Percentiles rank a stretch among this genome's conserved stretches.
Evolutionary conservation across 768 basidiomycete species (phyloP).

Genomic region (Dentipellis fragilis): DNA sequence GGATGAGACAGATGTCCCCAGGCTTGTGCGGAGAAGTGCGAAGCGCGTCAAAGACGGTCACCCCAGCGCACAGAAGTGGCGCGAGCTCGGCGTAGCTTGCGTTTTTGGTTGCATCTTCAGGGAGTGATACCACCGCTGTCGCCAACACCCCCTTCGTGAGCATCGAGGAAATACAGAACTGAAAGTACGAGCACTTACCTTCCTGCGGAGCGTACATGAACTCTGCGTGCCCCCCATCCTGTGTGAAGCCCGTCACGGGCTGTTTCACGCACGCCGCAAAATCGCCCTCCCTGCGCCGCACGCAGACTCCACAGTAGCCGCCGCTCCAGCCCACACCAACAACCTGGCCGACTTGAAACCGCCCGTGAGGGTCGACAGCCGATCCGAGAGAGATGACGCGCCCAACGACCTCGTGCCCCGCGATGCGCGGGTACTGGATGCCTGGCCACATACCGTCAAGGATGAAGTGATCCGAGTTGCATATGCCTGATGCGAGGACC

Average conservation of each 20-base stretch:
- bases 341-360: constrained; percentile 3
- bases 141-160: not conserved
- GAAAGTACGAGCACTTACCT: not conserved
- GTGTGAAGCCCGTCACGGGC: constrained; percentile 7
- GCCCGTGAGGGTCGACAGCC: not conserved
- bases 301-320: constrained; percentile 6
- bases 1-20: constrained; percentile 22
- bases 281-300: constrained; percentile 3
- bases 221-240: constrained; percentile 12
- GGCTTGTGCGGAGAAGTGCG: constrained; percentile 10
- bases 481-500: constrained; percentile 10
- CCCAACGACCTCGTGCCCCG: constrained; percentile 11
- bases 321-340: constrained; percentile 11
- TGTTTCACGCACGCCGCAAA: constrained; percentile 4
- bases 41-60: constrained; percentile 18
- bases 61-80: constrained; percentile 17
- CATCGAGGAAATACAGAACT: not conserved
- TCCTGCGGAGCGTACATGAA: constrained; percentile 8
- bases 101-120: constrained; percentile 9
- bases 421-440: constrained; percentile 6
- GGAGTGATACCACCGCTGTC: constrained; percentile 6
- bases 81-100: constrained; percentile 10
- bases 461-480: constrained; percentile 11
- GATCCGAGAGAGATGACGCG: constrained; percentile 3
- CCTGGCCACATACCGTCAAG: constrained; percentile 4